Evolutionary conservation across 2,329 filamentous ascomycete species (phyloP).

Genomic region (Pseudogymnoascus sp.): DNA sequence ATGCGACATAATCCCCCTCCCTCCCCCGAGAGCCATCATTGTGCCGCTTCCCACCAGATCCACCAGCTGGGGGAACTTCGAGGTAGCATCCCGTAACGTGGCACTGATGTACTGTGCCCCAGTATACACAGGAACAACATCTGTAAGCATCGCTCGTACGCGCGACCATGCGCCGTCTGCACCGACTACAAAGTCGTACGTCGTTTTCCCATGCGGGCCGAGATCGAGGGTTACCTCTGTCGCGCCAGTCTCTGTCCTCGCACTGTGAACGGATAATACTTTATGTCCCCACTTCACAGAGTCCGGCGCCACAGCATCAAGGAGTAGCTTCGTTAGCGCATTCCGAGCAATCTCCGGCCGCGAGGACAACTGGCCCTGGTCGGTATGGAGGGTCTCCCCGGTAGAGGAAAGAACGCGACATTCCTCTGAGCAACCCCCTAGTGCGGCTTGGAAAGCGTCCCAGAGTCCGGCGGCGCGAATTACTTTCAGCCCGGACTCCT

Average conservation of each 20-base stretch:
- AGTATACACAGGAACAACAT: slow-evolving; percentile 32
- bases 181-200: slow-evolving; percentile 34
- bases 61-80: slow-evolving; percentile 21
- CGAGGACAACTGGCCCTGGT: slow-evolving; percentile 17
- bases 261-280: slow-evolving; percentile 23
- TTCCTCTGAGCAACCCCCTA: slow-evolving; percentile 36
- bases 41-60: slow-evolving; percentile 24
- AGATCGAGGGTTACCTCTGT: slow-evolving; percentile 15
- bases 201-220: slow-evolving; percentile 12
- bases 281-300: slow-evolving; percentile 34
- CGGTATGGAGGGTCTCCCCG: slow-evolving; percentile 22
- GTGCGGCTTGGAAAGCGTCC: slow-evolving; percentile 36
- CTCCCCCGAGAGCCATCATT: slow-evolving; percentile 22
- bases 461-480: slow-evolving; percentile 38
- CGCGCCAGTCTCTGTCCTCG: neutral
- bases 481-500: slow-evolving; percentile 37
- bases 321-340: slow-evolving; percentile 30
- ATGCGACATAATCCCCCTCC: slow-evolving; percentile 26
- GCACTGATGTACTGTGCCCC: slow-evolving; percentile 31
- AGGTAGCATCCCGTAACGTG: slow-evolving; percentile 21
- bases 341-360: slow-evolving; percentile 35
- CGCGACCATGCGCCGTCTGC: slow-evolving; percentile 36
- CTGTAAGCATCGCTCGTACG: slow-evolving; percentile 28
- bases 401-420: slow-evolving; percentile 30
- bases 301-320: slow-evolving; percentile 25